Evolutionary conservation across 129 eudicot species (phyloP), one percentile per base, ranked within the genome.

Genomic region (Ambrosia trifida): DNA sequence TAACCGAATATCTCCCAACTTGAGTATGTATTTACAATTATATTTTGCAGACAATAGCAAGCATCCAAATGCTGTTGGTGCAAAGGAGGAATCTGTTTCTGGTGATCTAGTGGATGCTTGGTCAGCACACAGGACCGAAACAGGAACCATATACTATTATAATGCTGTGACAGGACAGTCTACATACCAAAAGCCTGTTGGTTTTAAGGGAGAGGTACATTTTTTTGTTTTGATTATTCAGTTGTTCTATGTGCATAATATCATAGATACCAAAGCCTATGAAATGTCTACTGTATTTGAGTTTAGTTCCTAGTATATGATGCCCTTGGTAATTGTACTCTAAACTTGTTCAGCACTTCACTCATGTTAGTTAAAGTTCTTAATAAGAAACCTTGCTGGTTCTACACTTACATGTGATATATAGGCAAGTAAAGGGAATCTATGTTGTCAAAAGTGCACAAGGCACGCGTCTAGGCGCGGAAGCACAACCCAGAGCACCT

Each of bases 91-190:
- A 65, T 49, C 80, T 78, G 76, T 72, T 38, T 35, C 49, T 38
- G 72, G 61, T 72, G 97, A 94, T 60, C 88, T 83, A 72, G 20
- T 78, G 46, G 90, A 89, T 64, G 91, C 91, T 7, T 95, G 99
- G 99, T 87, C 96, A 44, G 95, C 96, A 17, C 99, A 95, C 79
- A 79, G 85, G 84, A 86, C 89, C 72, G 97, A 84, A 74, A 72
- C 91, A 46, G 99, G 99, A 73, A 83, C 72, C 70, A 82, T 90
- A 35, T 95, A 95, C 78, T 95, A 95, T 79, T 95, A 95, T 84
- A 95, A 90, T 84, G 85, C 99, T 44, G 56, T 86, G 72, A 85
- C 99, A 0, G 96, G 97, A 78, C 91, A 90, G 76, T 95, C 99
- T 54, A 95, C 99, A 3, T 95, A 95, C 69, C 91, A 85, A 76